phyloP scores from a whole-genome alignment of 1,284 basidiomycete genomes.

The Jaminaea rosea region DNA sequence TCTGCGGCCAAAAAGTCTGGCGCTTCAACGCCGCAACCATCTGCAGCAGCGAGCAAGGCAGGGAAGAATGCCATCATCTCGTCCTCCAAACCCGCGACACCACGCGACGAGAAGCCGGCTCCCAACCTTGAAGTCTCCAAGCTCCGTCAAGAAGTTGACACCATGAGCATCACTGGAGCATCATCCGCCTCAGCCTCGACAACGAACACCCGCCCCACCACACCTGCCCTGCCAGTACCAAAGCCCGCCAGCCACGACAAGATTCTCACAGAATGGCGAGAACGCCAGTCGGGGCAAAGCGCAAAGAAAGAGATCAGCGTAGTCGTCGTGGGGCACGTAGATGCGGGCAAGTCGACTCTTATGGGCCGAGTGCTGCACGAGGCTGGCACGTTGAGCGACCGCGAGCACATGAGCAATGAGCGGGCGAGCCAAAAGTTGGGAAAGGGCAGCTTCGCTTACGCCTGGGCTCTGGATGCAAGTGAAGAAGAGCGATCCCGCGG shows the following conservation, averaged over 20 bases:
- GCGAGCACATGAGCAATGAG: constrained; percentile 73
- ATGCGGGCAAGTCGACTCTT: constrained; percentile 94
- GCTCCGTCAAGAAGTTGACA: constrained; percentile 28
- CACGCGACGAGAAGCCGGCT: too few relatives aligned
- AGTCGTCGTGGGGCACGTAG: constrained; percentile 89
- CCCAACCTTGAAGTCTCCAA: too few relatives aligned
- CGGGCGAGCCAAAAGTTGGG: constrained; percentile 81
- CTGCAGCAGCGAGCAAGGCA: constrained; percentile 9
- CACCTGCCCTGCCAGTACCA: too few relatives aligned
- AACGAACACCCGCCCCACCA: constrained; percentile 4
- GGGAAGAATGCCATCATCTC: not conserved
- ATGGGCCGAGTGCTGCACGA: constrained; percentile 93
- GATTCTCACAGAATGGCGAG: not conserved
- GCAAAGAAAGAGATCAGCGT: constrained; percentile 69
- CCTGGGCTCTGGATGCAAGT: constrained; percentile 91
- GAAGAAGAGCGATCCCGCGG: constrained; percentile 81
- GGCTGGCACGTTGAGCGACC: constrained; percentile 76
- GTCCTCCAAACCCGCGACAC: not conserved
- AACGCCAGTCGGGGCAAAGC: constrained; percentile 50
- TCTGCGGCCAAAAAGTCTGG: constrained; percentile 17
- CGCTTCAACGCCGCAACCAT: constrained; percentile 22
- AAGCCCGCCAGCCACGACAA: constrained; percentile 1
- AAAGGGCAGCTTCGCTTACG: constrained; percentile 92
- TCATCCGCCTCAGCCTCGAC: too few relatives aligned
- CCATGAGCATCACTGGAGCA: too few relatives aligned